Conservation (phyloP, 106 monocot genomes). For the Acanthochlamys bracteata region DNA sequence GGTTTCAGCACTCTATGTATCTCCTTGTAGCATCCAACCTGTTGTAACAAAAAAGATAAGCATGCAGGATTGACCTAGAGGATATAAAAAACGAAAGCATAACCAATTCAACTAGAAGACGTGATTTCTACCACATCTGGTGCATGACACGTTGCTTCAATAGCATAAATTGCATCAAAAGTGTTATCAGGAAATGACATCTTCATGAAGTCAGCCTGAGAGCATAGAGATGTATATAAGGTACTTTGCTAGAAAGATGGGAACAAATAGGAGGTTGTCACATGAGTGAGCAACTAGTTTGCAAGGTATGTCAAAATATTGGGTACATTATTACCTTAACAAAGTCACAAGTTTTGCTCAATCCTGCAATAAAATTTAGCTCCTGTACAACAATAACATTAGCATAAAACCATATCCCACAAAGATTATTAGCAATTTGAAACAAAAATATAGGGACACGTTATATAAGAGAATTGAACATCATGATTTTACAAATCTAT, state of each 20-base stretch:
- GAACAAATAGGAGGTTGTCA: too few species aligned
- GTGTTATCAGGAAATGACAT: conserved; percentile 74
- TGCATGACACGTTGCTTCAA: conserved; percentile 98
- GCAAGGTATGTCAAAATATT: not conserved
- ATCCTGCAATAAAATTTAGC: conserved; percentile 53
- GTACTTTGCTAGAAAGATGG: too few species aligned
- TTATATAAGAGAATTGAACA: not conserved
- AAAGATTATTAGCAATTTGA: not conserved
- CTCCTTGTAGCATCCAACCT: conserved; percentile 95
- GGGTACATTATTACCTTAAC: conserved; percentile 63
- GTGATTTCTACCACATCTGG: conserved; percentile 63
- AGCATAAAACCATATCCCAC: not conserved
- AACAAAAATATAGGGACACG: not conserved
- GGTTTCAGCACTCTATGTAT: conserved; percentile 82
- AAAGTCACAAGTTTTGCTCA: conserved; percentile 57
- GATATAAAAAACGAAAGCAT: not conserved
- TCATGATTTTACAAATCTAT: too few species aligned
- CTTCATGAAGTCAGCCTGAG: conserved; percentile 98
- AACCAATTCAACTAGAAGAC: conserved; percentile 1
- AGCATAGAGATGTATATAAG: not conserved
- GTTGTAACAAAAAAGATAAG: not conserved
- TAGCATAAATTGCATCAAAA: conserved; percentile 93
- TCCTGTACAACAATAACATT: conserved; percentile 35
- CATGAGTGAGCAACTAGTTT: not conserved
- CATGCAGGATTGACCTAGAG: not conserved